Evolutionary conservation across 148 eudicot species (phyloP).

Genomic region (Vaccinium myrtillus): DNA sequence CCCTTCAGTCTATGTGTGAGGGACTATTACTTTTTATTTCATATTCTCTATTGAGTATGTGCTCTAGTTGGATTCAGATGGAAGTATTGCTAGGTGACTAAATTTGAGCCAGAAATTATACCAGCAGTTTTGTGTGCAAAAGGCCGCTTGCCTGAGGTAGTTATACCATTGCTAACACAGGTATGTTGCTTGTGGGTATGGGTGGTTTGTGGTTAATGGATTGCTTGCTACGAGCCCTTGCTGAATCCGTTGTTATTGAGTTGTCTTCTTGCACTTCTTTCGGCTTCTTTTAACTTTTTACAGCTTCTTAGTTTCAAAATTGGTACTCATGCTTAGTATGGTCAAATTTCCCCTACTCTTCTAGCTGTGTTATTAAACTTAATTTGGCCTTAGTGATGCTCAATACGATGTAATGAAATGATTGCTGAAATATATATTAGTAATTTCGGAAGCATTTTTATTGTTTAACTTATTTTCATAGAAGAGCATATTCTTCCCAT

Average conservation of each 20-base stretch:
- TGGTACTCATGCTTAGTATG: background rate
- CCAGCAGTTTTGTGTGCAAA: background rate
- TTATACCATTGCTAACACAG: background rate
- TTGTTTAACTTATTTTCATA: background rate
- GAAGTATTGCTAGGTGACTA: background rate
- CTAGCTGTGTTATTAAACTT: background rate
- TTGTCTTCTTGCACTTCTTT: background rate
- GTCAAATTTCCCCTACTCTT: background rate
- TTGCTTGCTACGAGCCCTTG: background rate
- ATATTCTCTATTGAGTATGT: background rate
- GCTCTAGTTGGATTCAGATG: background rate
- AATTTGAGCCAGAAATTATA: background rate
- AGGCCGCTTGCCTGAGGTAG: background rate
- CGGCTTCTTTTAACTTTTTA: background rate
- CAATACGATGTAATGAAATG: background rate
- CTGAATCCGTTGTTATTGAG: background rate
- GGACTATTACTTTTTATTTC: background rate
- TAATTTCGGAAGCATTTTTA: background rate
- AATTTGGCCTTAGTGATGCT: background rate
- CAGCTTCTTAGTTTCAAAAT: background rate
- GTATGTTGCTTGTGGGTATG: background rate
- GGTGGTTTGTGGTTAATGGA: background rate
- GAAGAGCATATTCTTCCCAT: background rate
- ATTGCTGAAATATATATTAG: background rate
- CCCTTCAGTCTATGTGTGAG: background rate